Evolutionary conservation across 108 stramenopile genomes (phyloP), one percentile per base, ranked within the genome.

Genomic region (Nitzschia sp.): DNA sequence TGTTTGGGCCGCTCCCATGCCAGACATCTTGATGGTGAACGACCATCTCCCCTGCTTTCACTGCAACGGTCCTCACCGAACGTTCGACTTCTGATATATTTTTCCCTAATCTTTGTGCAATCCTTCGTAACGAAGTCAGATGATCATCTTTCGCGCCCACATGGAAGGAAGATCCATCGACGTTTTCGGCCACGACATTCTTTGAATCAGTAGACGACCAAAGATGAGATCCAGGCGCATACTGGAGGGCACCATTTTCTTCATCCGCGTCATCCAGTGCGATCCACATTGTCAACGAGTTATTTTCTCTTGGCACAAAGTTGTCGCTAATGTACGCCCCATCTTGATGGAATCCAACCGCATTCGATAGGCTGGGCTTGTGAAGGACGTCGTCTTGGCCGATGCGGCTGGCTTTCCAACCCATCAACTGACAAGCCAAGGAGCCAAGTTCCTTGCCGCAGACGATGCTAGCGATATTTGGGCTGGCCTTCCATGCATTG

Each of bases 351-450:
- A 81, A 87, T 9, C 78, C 85, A 6, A 90, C 84, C 17, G 70
- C 51, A 28, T 48, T 34, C n/a, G 68, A 42, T 45, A 13, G 42
- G 8, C 79, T 84, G 1, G 86, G 84, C 38, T 90, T 90, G 83
- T 81, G 81, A 1, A 90, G 45, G 3, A 90, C 68, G 54, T 90
- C 88, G 64, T 90, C 88, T 64, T 90, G 88, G 0, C 75, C 88
- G 42, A 90, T 68, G 29, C 88, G 76, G 0, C 75, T 77, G 15
- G 71, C 46, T 0, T n/a, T 27, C 88, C 88, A 90, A 29, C 78
- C 80, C 79, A 79, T 81, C 23, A 85, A 34, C 0, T 42, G 19
- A 6, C 77, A 59, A 25, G 76, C 77, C 13, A 79, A 58, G 34
- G 42, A 26, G 17, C 79, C 88, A 13, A 90, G 51, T 2, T 61